Evolutionary conservation across 768 basidiomycete genomes (phyloP).

Genomic region (Lepiota brunneoincarnata): DNA sequence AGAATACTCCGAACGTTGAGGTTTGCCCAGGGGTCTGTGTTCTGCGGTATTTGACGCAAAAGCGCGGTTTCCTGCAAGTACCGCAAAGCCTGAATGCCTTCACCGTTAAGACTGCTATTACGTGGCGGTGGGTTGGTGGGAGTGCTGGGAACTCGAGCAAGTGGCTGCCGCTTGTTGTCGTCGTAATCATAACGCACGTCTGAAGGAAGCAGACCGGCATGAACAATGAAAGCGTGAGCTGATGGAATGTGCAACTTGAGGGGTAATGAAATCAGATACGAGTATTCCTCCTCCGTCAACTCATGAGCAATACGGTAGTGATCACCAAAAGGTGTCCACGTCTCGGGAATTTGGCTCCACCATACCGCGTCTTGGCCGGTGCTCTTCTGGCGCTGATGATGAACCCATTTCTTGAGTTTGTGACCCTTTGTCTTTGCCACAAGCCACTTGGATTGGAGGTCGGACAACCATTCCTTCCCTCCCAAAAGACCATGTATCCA

Average conservation of each 20-base stretch:
- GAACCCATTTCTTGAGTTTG: conserved; percentile 13
- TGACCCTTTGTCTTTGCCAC: background rate
- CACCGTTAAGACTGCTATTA: background rate
- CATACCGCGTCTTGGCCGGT: conserved; percentile 30
- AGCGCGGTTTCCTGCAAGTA: conserved; percentile 65
- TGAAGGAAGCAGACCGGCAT: conserved; percentile 77
- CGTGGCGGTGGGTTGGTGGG: conserved; percentile 13
- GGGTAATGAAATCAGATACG: conserved; percentile 77
- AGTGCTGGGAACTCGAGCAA: conserved; percentile 56
- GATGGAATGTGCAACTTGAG: conserved; percentile 71
- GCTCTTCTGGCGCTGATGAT: conserved; percentile 15
- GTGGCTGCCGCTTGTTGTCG: conserved; percentile 60
- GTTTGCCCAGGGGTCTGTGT: conserved; percentile 71
- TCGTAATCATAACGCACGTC: conserved; percentile 53
- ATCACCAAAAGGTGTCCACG: conserved; percentile 72
- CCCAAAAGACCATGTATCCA: conserved; percentile 60
- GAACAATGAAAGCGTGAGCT: conserved; percentile 75
- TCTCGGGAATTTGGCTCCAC: conserved; percentile 55
- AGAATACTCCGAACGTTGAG: conserved; percentile 68
- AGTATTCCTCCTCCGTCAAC: conserved; percentile 59
- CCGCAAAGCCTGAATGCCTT: conserved; percentile 34
- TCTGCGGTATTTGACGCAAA: conserved; percentile 70
- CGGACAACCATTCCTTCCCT: conserved; percentile 54
- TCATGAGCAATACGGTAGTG: conserved; percentile 75
- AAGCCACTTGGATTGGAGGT: background rate